Base-by-base conservation (phyloP, 495 filamentous ascomycete genomes). In the Neurospora sp. region DNA sequence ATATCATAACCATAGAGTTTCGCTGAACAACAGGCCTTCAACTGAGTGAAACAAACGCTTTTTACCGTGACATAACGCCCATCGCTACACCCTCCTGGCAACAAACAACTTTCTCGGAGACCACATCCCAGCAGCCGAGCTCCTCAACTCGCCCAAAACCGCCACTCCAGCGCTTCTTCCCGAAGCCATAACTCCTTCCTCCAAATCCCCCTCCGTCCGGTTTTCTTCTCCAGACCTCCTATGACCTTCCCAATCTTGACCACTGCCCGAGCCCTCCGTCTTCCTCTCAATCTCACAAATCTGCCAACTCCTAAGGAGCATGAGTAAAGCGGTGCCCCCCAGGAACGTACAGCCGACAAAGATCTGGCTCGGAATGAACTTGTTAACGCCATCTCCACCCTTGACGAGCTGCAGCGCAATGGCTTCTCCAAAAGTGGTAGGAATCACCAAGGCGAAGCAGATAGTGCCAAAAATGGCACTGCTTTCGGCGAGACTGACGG, bases 401-500 rank as follows among this genome's bases (percentile, higher is more conserved):
- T 72, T 68, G 38, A 74, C 75, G 3, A 76, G 40, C 68, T 76
- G 73, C 68, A 76, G 66, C 42, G 75, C 70, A 39, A 76, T 74
- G n/a, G 73, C 68, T 46, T 72, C 73, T 1, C 69, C 70, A 69
- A 76, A 76, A 12, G 75, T 76, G 5, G 75, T 70, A 27, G 75
- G 75, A n/a, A 76, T 48, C 27, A 74, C 75, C 11, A 76, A 22
- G 46, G 73, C 70, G 31, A 76, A 71, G 66, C 75, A 76, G 11
- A 76, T 72, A 8, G 66, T 70, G 0, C 61, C 68, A 39, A 74
- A 74, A 14, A 40, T 61, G 12, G 70, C 66, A 5, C 68, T 61
- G 5, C 69, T 42, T 16, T 75, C 61, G 40, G 85, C 83, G 14
- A 95, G 78, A 5, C 91, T 91, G 31, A 94, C 88, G n/a, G 94